These are phyloP conservation scores for Mortierella sp. DNA, from an alignment of 371 early-diverging fungal species.

Conservation along the genomic window DNA sequence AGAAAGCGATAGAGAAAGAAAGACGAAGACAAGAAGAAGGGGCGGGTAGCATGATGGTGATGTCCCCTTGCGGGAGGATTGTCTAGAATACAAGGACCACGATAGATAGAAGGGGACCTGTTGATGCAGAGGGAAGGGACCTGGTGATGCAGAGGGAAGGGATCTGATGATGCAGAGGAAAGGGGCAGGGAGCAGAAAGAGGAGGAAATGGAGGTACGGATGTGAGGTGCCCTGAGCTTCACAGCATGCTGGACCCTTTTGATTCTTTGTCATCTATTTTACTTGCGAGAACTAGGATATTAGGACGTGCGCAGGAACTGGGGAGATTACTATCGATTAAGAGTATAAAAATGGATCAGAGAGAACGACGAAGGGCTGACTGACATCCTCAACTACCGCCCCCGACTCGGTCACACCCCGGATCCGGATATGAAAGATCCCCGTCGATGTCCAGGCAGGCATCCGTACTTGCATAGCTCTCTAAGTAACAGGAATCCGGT, in stretches of 20 bases:
- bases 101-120: neutral
- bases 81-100: neutral
- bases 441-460: conserved; percentile 29
- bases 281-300: neutral
- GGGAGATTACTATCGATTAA: neutral
- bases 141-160: neutral
- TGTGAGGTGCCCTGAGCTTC: no score
- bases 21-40: neutral
- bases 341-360: conserved; percentile 41
- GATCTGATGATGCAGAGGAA: no score
- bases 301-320: no score
- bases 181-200: no score
- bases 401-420: neutral
- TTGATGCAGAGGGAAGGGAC: neutral
- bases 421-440: conserved; percentile 35
- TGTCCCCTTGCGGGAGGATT: neutral
- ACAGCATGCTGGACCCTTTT: no score
- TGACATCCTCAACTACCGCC: conserved; percentile 38
- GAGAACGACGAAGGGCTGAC: conserved; percentile 44
- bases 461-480: conserved; percentile 24
- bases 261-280: neutral
- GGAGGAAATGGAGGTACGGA: no score
- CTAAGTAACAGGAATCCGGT: conserved; percentile 32
- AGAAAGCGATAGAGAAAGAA: neutral
- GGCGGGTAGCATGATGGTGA: neutral